Base-by-base conservation (phyloP, 306 rosid species). In the Inga leiocalycina region DNA sequence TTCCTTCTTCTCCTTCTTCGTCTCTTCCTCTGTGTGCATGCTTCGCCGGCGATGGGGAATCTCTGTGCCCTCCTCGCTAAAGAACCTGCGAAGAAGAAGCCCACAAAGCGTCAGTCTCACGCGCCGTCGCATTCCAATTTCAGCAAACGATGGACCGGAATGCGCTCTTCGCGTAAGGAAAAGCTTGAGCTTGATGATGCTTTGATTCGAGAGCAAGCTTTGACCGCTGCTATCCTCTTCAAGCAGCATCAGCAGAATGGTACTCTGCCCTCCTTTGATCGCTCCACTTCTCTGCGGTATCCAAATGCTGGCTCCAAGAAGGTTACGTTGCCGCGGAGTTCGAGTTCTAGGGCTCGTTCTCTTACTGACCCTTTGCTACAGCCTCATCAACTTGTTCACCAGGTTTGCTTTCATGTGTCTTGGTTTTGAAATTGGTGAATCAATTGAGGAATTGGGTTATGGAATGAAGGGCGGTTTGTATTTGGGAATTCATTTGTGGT, bases 331-430 rank as follows among this genome's bases (percentile, higher is more conserved):
- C 91, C 96, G 0, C 84, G 96, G 65, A 88, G 93, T 87, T 90
- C 93, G 0, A 91, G 95, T 71, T 80, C 93, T 2, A 91, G 95
- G 14, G 83, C 95, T 30, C 84, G 95, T 61, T 88, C 95, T 6
- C 89, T 90, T 39, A 87, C 93, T 65, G 95, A 92, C 56, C 92
- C 95, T 79, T 84, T 92, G 72, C 92, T 92, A 24, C 93, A 90
- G 59, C 93, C 93, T 39, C 92, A 92, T 35, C 95, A 90, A 76
- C 92, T 91, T 45, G 92, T 85, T 77, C 86, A 86, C 32, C 89
- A 88, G 95, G 93, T 89, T 49, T 24, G 71, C 12, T 43, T 61
- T 10, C 8, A 4, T 69, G 54, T 35, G 10, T 74, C 46, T 83
- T 41, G 35, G 20, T 10, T 79, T 64, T 27, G 17, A 8, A 39